phyloP scores from a whole-genome alignment of 768 basidiomycete species.

The Coprinopsis sp. region DNA sequence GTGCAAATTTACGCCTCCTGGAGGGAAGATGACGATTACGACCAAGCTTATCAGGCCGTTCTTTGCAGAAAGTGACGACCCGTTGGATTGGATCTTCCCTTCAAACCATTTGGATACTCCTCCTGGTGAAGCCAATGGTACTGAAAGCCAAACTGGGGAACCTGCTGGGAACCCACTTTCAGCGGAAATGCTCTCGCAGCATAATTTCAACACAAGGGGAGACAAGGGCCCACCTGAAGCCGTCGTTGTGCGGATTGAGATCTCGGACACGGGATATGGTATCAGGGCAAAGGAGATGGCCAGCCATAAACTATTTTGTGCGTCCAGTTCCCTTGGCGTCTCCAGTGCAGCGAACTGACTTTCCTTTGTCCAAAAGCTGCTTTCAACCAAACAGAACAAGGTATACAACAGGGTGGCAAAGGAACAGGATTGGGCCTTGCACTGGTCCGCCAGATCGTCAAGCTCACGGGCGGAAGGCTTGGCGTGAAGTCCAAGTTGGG shows the following conservation, averaged over 20 bases:
- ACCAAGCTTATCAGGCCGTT: slow-evolving; percentile 53
- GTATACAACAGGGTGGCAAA: slow-evolving; percentile 68
- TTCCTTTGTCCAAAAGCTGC: slow-evolving; percentile 39
- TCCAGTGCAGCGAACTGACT: neutral
- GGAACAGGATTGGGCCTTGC: slow-evolving; percentile 74
- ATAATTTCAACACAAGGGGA: slow-evolving; percentile 38
- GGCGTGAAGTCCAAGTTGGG: slow-evolving; percentile 62
- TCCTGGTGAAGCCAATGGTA: slow-evolving; percentile 6
- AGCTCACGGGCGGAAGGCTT: slow-evolving; percentile 65
- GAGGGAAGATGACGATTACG: slow-evolving; percentile 61
- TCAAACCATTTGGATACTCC: neutral
- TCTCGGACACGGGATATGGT: slow-evolving; percentile 66
- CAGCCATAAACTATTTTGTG: slow-evolving; percentile 68
- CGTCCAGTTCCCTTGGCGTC: slow-evolving; percentile 19
- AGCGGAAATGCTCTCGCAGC: slow-evolving; percentile 39
- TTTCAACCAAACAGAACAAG: slow-evolving; percentile 77
- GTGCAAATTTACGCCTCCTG: slow-evolving; percentile 72
- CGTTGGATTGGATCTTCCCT: slow-evolving; percentile 10
- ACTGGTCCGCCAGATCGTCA: slow-evolving; percentile 75
- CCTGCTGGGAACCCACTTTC: slow-evolving; percentile 26
- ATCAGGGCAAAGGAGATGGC: slow-evolving; percentile 56
- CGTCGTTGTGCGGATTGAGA: slow-evolving; percentile 82
- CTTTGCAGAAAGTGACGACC: slow-evolving; percentile 16
- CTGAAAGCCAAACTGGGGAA: slow-evolving; percentile 1
- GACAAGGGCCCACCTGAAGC: slow-evolving; percentile 42